Evolutionary conservation across 768 basidiomycete species (phyloP).

Genomic region (Calocybe cyanea): DNA sequence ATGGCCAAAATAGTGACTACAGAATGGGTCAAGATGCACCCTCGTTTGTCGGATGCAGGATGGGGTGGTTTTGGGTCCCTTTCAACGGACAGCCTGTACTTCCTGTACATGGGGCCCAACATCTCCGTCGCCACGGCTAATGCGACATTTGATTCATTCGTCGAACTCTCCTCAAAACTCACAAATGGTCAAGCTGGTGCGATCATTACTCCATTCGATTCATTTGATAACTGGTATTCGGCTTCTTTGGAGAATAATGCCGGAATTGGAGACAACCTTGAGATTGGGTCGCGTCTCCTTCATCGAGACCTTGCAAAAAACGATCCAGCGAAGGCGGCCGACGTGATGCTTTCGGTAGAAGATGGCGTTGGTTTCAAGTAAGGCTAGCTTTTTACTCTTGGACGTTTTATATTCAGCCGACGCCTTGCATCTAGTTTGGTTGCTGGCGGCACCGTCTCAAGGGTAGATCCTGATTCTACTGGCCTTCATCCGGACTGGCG

Average conservation of each 20-base stretch:
- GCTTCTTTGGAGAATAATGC: neutral
- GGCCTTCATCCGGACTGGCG: slow-evolving; percentile 49
- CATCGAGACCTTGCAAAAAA: no score
- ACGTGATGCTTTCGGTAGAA: no score
- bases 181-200: neutral
- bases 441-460: slow-evolving; percentile 40
- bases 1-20: slow-evolving; percentile 4
- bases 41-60: no score
- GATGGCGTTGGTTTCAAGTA: neutral
- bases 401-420: neutral
- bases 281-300: slow-evolving; percentile 1
- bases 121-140: slow-evolving; percentile 3
- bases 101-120: neutral
- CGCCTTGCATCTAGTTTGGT: slow-evolving; percentile 26
- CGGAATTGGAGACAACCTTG: neutral
- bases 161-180: no score
- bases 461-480: slow-evolving; percentile 29
- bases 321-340: slow-evolving; percentile 2
- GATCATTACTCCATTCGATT: slow-evolving; percentile 21
- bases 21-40: slow-evolving; percentile 6
- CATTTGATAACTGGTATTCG: neutral
- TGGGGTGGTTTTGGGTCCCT: slow-evolving; percentile 2
- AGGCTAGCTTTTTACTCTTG: slow-evolving; percentile 8
- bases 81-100: neutral
- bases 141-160: neutral